Evolutionary conservation across 495 filamentous ascomycete species (phyloP).

Genomic region (Bombardia bombarda): DNA sequence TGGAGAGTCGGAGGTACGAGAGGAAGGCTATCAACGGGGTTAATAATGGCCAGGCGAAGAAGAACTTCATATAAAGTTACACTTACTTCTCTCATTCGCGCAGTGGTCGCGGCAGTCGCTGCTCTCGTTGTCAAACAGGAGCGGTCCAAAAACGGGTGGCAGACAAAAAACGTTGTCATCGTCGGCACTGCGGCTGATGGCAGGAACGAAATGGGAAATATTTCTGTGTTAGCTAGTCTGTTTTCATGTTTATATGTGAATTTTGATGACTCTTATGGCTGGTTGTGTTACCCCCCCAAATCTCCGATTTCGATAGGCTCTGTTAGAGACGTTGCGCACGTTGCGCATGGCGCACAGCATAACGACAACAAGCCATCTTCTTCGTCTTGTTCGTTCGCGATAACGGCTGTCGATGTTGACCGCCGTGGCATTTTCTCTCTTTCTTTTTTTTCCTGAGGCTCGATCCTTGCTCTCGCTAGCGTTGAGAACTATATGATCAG

Average conservation of each 20-base stretch:
- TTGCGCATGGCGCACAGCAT: background rate
- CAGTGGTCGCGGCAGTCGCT: constrained; percentile 85
- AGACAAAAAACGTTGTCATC: constrained; percentile 45
- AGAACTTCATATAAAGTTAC: background rate
- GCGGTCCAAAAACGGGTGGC: constrained; percentile 62
- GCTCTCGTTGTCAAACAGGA: constrained; percentile 81
- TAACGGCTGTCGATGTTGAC: too few species aligned
- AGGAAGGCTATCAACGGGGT: constrained; percentile 72
- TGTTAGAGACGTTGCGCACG: background rate
- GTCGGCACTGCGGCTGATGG: background rate
- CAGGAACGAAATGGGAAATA: too few species aligned
- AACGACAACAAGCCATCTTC: background rate
- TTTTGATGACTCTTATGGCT: too few species aligned
- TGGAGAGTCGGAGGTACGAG: constrained; percentile 83
- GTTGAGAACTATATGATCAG: too few species aligned
- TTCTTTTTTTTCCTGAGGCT: too few species aligned
- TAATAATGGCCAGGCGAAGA: background rate
- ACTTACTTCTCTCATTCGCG: constrained; percentile 66
- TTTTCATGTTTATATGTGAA: background rate
- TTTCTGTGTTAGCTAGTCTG: too few species aligned
- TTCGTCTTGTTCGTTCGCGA: background rate
- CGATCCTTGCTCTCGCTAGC: too few species aligned
- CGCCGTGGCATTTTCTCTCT: too few species aligned
- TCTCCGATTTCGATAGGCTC: background rate
- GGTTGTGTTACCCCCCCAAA: too few species aligned